Evolutionary conservation across 1,139 yeast species (phyloP), one percentile per base, ranked within the genome.

Genomic region (Zygosaccharomyces sapae): DNA sequence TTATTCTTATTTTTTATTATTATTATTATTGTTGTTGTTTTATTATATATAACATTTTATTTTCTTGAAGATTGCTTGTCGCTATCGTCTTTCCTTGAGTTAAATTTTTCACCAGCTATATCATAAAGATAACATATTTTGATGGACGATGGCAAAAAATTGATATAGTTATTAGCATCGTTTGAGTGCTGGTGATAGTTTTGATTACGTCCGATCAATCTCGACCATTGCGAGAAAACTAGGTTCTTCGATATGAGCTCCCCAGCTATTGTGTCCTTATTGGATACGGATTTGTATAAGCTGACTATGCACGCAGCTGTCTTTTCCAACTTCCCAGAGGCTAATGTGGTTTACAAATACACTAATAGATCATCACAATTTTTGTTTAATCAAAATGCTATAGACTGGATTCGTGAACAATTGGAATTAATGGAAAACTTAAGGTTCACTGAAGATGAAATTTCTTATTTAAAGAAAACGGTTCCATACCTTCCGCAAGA

Each of bases 291-390:
- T 70, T 76, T 92, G 63, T 94, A 92, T 70, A 92, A 92, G 74
- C 67, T 94, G 63, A 86, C 96, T 5, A 92, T 92, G 98, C 98
- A 92, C 65, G 97, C 97, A 0, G 97, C 97, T 0, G 96, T 94
- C 36, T 77, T 75, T 59, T 74, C 76, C 58, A 83, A 87, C 69
- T 90, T 85, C 61, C 77, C 81, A 1, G 76, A 76, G 25, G 81
- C 76, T 2, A 51, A 70, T 52, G 96, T 85, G 13, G 71, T 73
- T 5, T 92, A 90, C 68, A 72, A 74, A 50, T 85, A 86, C 66
- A 87, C 84, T 35, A 92, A 92, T 66, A 73, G 99, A 58, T 87
- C 97, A 2, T 83, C 86, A 0, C 70, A 73, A 3, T 22, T 79
- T 81, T 74, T 73, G 48, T 74, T 92, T 52, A 86, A 77, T 54